Conservation (phyloP, 306 rosid species). For the Quercus variabilis region DNA sequence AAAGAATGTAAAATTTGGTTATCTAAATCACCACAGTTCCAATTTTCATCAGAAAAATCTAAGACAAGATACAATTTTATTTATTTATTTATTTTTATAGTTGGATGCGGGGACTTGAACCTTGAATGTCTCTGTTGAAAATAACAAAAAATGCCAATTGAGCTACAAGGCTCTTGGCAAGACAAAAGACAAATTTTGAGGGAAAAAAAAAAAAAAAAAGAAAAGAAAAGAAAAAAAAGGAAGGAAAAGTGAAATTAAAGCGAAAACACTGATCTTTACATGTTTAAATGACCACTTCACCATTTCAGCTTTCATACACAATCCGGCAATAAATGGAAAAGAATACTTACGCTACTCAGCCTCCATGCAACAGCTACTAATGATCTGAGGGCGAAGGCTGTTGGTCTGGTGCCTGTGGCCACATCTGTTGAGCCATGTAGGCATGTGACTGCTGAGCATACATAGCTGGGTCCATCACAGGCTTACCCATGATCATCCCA, state of each 20-base stretch:
- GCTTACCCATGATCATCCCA: slow-evolving; percentile 60
- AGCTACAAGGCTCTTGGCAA: too few species aligned
- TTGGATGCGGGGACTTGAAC: too few species aligned
- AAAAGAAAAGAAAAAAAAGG: not conserved
- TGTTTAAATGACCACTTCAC: not conserved
- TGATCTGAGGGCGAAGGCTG: slow-evolving; percentile 51
- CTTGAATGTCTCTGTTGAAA: too few species aligned
- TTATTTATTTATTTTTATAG: too few species aligned
- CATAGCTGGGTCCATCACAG: slow-evolving; percentile 49
- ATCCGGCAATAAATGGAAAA: slow-evolving; percentile 6
- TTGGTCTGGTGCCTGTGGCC: slow-evolving; percentile 50
- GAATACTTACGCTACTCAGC: slow-evolving; percentile 22
- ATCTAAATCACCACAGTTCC: not conserved
- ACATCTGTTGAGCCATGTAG: slow-evolving; percentile 57
- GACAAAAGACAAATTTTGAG: not conserved
- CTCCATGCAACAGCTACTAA: slow-evolving; percentile 25
- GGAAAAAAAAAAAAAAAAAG: too few species aligned
- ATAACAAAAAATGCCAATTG: too few species aligned
- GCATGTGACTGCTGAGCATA: slow-evolving; percentile 50
- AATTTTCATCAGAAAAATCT: not conserved
- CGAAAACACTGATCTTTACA: slow-evolving; percentile 4
- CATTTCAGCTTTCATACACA: slow-evolving; percentile 26
- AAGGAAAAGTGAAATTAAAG: not conserved
- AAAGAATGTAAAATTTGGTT: not conserved
- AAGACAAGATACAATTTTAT: not conserved